These are phyloP conservation scores for Fusarium subtropicale DNA, from an alignment of 2,329 filamentous ascomycete species.

Conservation along the genomic window DNA sequence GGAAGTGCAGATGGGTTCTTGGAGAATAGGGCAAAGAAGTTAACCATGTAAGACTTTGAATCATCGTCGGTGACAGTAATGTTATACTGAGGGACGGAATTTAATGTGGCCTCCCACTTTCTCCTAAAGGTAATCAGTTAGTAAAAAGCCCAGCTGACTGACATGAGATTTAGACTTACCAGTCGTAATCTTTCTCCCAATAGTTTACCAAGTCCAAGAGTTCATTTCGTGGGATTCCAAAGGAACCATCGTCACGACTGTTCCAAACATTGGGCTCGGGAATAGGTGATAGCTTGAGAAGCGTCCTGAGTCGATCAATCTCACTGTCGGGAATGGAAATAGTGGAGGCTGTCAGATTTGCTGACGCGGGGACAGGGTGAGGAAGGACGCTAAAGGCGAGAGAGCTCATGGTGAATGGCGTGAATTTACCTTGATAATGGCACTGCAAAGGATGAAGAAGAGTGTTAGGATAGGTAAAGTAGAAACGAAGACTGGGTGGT, in stretches of 20 bases:
- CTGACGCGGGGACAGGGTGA: slow-evolving; percentile 7
- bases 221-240: background rate
- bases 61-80: slow-evolving; percentile 21
- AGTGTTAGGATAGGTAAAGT: accelerated
- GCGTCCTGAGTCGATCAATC: slow-evolving; percentile 7
- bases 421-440: background rate
- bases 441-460: accelerated
- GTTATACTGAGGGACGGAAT: slow-evolving; percentile 32
- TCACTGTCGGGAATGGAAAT: slow-evolving; percentile 6
- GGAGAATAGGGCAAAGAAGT: slow-evolving; percentile 28
- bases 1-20: slow-evolving; percentile 2
- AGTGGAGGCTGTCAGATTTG: slow-evolving; percentile 23
- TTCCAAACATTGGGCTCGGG: slow-evolving; percentile 11
- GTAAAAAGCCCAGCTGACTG: background rate
- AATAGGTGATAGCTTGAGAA: slow-evolving; percentile 14
- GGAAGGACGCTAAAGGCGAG: slow-evolving; percentile 2
- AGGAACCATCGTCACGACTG: background rate
- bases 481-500: background rate
- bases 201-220: background rate
- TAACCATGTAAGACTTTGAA: slow-evolving; percentile 12
- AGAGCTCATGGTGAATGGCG: background rate
- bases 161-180: background rate
- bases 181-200: slow-evolving; percentile 15
- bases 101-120: slow-evolving; percentile 33
- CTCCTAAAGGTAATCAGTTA: background rate